These are phyloP conservation scores for Sporothrix humicola DNA, from an alignment of 2,329 filamentous ascomycete genomes.

Conservation along the genomic window DNA sequence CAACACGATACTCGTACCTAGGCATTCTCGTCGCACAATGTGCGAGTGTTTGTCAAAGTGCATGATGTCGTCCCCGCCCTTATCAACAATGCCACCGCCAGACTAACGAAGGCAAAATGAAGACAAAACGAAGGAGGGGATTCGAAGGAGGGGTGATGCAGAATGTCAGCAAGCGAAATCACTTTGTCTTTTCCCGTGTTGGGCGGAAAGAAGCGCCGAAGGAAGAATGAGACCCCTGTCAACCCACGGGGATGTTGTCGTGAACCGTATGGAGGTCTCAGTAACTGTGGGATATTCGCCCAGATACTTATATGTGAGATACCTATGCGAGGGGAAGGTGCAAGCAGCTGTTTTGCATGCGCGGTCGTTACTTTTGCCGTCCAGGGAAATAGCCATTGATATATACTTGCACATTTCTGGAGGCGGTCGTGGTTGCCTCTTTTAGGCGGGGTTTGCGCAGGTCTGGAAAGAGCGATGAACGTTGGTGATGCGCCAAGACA, in stretches of 20 bases:
- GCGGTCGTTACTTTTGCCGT: background rate
- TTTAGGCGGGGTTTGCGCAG: background rate
- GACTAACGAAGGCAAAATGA: background rate
- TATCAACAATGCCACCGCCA: background rate
- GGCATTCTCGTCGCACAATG: too few relatives aligned
- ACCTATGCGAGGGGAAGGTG: background rate
- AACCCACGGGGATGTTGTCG: background rate
- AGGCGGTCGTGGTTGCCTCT: background rate
- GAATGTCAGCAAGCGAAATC: slow-evolving; percentile 24
- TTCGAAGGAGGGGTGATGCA: slow-evolving; percentile 14
- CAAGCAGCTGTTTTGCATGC: background rate
- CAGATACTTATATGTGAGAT: slow-evolving; percentile 13
- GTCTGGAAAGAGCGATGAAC: slow-evolving; percentile 14
- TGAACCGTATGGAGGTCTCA: background rate
- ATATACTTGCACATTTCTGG: background rate
- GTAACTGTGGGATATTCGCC: background rate
- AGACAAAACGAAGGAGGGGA: background rate
- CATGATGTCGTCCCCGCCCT: background rate
- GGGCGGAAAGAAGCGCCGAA: slow-evolving; percentile 33
- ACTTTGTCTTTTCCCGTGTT: slow-evolving; percentile 1
- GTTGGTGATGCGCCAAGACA: slow-evolving; percentile 17
- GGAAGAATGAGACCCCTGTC: slow-evolving; percentile 25
- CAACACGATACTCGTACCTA: background rate
- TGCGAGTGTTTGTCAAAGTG: background rate
- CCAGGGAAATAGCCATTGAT: slow-evolving; percentile 1